phyloP scores from a whole-genome alignment of 495 filamentous ascomycete species.

The Penicillium salamii region DNA sequence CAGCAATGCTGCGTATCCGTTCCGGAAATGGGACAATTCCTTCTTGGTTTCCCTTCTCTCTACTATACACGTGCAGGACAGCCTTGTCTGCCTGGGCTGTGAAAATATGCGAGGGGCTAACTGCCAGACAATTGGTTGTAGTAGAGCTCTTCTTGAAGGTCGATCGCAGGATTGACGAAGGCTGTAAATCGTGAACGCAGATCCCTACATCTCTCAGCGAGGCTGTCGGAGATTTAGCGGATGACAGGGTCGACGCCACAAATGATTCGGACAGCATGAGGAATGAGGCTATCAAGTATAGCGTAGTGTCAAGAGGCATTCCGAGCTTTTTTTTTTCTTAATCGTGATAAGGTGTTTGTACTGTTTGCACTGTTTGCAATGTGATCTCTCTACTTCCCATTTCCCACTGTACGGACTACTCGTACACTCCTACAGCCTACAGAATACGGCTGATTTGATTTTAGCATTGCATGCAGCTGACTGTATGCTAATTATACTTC shows the following conservation, averaged over 20 bases:
- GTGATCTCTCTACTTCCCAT: conserved; percentile 1
- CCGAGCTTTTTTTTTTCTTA: conserved; percentile 31
- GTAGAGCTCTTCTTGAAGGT: conserved; percentile 93
- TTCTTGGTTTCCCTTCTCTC: conserved; percentile 81
- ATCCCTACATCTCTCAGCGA: conserved; percentile 76
- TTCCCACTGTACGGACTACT: no score
- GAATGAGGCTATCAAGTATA: conserved; percentile 17
- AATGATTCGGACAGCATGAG: conserved; percentile 81
- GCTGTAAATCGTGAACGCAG: conserved; percentile 78
- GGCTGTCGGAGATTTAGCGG: conserved; percentile 60
- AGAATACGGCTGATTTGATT: no score
- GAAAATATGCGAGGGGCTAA: conserved; percentile 82
- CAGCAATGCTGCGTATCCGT: conserved; percentile 69
- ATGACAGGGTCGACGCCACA: conserved; percentile 67
- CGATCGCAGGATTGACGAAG: conserved; percentile 63
- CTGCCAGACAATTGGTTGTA: conserved; percentile 70
- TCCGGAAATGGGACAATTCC: conserved; percentile 82
- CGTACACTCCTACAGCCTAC: no score
- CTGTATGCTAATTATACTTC: no score
- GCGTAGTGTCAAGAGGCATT: conserved; percentile 7
- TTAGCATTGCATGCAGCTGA: background rate
- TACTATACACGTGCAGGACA: conserved; percentile 85
- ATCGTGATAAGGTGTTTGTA: conserved; percentile 40
- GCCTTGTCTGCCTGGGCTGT: conserved; percentile 88
- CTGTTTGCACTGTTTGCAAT: conserved; percentile 27